phyloP scores from a whole-genome alignment of 1,284 basidiomycete species.

The Vanrija sp. region DNA sequence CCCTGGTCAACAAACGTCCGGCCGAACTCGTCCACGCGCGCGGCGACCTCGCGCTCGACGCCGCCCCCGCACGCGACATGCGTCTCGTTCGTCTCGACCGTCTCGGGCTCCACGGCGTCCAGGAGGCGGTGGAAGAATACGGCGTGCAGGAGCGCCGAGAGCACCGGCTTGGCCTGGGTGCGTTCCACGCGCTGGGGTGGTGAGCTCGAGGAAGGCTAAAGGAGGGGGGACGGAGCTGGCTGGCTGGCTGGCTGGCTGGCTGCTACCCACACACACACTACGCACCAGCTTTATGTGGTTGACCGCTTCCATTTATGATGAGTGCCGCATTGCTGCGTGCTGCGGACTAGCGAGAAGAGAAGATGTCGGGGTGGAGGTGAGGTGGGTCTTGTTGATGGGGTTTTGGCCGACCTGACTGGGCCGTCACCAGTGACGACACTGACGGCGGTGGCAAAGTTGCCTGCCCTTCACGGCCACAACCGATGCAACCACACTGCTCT shows the following conservation, averaged over 20 bases:
- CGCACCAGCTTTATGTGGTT: slow-evolving; percentile 28
- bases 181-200: slow-evolving; percentile 21
- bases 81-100: slow-evolving; percentile 35
- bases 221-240: background rate
- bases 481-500: background rate
- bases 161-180: slow-evolving; percentile 23
- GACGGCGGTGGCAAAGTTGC: background rate
- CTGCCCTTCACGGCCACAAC: background rate
- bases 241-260: too few relatives aligned
- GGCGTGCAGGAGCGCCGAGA: slow-evolving; percentile 32
- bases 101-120: slow-evolving; percentile 38
- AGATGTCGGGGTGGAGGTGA: too few relatives aligned
- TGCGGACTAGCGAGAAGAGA: too few relatives aligned
- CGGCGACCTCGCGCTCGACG: slow-evolving; percentile 30
- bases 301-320: slow-evolving; percentile 23
- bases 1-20: slow-evolving; percentile 25
- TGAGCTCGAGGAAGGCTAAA: background rate
- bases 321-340: too few relatives aligned
- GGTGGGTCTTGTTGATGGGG: too few relatives aligned
- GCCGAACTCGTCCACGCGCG: slow-evolving; percentile 33
- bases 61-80: slow-evolving; percentile 30
- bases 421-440: background rate
- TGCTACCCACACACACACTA: background rate
- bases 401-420: too few relatives aligned
- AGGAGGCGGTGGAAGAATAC: slow-evolving; percentile 44